Percentiles rank a stretch among this genome's conserved stretches.
Conservation (phyloP, 306 rosid species). For the Calophaca sinica region DNA sequence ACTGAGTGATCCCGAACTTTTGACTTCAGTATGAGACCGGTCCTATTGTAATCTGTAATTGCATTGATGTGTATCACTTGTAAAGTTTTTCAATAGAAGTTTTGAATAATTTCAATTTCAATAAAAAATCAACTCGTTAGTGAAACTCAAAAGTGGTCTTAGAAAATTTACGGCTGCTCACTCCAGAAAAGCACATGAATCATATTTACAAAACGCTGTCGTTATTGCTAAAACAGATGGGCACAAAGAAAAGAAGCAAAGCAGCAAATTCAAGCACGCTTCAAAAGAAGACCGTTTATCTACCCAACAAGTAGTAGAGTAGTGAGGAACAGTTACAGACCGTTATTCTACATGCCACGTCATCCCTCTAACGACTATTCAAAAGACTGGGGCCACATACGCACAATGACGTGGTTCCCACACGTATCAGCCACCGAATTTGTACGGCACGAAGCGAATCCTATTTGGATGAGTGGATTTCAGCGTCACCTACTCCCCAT, state of each 20-base stretch:
- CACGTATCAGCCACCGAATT: constrained; percentile 9
- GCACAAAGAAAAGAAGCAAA: not conserved
- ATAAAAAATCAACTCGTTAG: not conserved
- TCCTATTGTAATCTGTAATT: no score
- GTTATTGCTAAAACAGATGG: not conserved
- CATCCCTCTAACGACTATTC: constrained; percentile 40
- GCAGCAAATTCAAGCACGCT: constrained; percentile 26
- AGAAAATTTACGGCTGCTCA: constrained; percentile 47
- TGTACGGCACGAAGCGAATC: not conserved
- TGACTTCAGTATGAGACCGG: no score
- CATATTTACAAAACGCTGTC: constrained; percentile 53
- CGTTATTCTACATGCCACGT: constrained; percentile 71
- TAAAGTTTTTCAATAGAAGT: no score
- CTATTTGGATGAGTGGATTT: constrained; percentile 45
- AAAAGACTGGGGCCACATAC: constrained; percentile 33
- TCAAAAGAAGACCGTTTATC: constrained; percentile 37
- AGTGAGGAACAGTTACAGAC: constrained; percentile 44
- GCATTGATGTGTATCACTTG: no score
- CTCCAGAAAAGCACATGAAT: constrained; percentile 18
- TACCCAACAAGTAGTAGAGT: constrained; percentile 22
- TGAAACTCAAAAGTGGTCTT: not conserved
- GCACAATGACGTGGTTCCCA: not conserved
- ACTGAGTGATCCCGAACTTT: no score
- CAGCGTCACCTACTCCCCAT: constrained; percentile 56
- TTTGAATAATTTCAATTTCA: no score